Evolutionary conservation across 2,329 filamentous ascomycete genomes (phyloP), one percentile per base, ranked within the genome.

Genomic region (Lecanicillium sp.): DNA sequence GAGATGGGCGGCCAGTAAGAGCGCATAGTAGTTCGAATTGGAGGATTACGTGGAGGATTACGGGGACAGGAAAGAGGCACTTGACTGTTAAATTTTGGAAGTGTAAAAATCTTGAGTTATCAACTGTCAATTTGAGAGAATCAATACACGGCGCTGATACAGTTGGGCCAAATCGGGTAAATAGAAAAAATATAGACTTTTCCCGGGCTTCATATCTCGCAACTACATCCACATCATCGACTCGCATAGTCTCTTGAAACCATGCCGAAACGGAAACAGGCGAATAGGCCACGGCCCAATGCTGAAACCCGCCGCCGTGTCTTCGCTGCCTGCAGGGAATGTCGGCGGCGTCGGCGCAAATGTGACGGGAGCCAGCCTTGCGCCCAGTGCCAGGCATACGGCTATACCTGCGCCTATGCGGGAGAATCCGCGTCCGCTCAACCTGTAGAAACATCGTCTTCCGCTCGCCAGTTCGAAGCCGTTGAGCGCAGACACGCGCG

Each of bases 331-430:
- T 52, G 50, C 17, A 33, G 21, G 5, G 42, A 50, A n/a, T 55
- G 53, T 26, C 49, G 53, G 2, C 37, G 53, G 19, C 51, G 53
- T 4, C 43, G 53, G 24, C 49, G 53, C 23, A 55, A 55, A 36
- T 55, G 53, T 21, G 52, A 55, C 30, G 52, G 52, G 19, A 27
- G 27, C 17, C 36, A 37, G 14, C 52, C 52, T 2, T 54, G 52
- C 40, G 29, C 43, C 6, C 49, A 47, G 27, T 54, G 52, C 43
- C 26, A 50, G 3, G 30, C 44, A 8, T 53, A 54, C 36, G 48
- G 51, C 33, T 54, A 54, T 44, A 27, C 40, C 4, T 54, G 52
- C 27, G n/a, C 23, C n/a, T 54, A 51, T 37, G 48, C 37, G 3
- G 17, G 23, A 2, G 43, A 30, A 11, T 3, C 10, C 9, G 5